These are phyloP conservation scores for Theileria parva DNA, from an alignment of 169 alveolate species.

Conservation along the genomic window DNA sequence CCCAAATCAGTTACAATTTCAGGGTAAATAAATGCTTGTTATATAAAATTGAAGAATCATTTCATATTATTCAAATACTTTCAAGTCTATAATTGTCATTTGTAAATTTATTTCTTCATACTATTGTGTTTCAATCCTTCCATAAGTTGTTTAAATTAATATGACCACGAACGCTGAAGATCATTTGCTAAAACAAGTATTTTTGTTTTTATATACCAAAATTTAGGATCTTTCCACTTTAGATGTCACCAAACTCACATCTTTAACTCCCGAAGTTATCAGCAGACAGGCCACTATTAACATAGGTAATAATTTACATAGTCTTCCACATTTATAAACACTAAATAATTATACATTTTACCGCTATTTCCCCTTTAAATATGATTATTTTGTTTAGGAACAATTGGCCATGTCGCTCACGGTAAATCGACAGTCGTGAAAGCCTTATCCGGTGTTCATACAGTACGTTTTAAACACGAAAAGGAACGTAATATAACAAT, in stretches of 20 bases:
- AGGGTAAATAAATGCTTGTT: neutral
- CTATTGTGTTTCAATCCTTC: neutral
- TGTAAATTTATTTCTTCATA: neutral
- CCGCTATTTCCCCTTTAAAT: neutral
- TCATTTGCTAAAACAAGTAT: conserved; percentile 11
- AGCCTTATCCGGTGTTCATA: conserved; percentile 96
- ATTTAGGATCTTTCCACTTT: conserved; percentile 80
- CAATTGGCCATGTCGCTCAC: conserved; percentile 99
- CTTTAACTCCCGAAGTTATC: conserved; percentile 98
- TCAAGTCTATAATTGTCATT: neutral
- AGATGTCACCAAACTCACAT: conserved; percentile 90
- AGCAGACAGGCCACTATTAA: conserved; percentile 98
- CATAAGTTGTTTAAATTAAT: neutral
- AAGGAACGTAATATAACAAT: conserved; percentile 96
- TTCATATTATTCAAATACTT: neutral
- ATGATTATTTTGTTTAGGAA: conserved; percentile 78
- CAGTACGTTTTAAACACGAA: conserved; percentile 94
- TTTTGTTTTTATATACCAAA: conserved; percentile 16
- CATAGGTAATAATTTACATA: conserved; percentile 69
- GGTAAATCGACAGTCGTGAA: conserved; percentile 99
- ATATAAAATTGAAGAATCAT: too few relatives aligned
- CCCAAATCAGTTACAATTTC: neutral
- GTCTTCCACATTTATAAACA: conserved; percentile 83
- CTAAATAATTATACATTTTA: conserved; percentile 35
- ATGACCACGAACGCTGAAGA: neutral